Evolutionary conservation across 768 basidiomycete species (phyloP).

Genomic region (Infundibulicybe gibba): DNA sequence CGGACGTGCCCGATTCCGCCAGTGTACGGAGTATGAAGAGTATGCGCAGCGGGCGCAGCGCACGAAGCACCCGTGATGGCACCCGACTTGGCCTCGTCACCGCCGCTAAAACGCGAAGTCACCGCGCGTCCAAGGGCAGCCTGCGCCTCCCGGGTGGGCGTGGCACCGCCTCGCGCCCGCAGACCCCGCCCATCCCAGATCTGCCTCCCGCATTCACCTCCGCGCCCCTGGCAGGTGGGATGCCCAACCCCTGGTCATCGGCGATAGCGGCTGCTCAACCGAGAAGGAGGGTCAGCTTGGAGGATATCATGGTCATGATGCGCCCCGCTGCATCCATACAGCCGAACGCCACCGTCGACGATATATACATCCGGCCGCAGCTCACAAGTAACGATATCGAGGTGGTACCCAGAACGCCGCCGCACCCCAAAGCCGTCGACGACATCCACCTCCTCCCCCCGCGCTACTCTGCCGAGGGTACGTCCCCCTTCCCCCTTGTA

Average conservation of each 20-base stretch:
- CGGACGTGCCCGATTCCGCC: not conserved
- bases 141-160: constrained; percentile 51
- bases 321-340: constrained; percentile 1
- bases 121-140: constrained; percentile 61
- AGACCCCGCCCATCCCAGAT: constrained; percentile 5
- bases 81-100: constrained; percentile 39
- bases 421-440: constrained; percentile 7
- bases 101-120: constrained; percentile 64
- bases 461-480: not conserved
- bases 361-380: constrained; percentile 22
- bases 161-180: constrained; percentile 29
- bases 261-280: constrained; percentile 1
- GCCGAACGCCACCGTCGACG: constrained; percentile 20
- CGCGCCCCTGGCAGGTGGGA: constrained; percentile 4
- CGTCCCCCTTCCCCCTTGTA: not conserved
- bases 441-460: not conserved
- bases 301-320: constrained; percentile 16
- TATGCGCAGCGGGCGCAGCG: constrained; percentile 30
- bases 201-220: not conserved
- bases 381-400: constrained; percentile 22
- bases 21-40: constrained; percentile 10
- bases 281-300: constrained; percentile 19
- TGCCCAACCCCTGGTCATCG: not conserved
- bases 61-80: constrained; percentile 21
- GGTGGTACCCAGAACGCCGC: constrained; percentile 26